phyloP scores from a whole-genome alignment of 202 grass and related monocot genomes.

The Panicum hallii region DNA sequence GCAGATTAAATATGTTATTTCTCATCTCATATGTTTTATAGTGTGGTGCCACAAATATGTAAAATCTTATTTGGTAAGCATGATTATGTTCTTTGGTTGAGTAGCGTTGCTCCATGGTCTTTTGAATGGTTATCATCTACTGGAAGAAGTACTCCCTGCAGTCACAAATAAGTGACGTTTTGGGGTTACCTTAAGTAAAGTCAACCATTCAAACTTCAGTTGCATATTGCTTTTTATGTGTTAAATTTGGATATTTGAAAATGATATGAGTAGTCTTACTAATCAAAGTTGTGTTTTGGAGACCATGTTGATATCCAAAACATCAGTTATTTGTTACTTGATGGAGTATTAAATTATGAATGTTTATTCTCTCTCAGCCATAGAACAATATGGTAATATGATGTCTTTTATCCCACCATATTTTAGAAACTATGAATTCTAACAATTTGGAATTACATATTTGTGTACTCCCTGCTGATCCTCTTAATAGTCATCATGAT shows the following conservation, averaged over 20 bases:
- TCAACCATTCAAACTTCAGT: no score
- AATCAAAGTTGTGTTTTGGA: not conserved
- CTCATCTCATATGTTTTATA: not conserved
- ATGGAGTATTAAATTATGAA: not conserved
- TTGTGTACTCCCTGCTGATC: not conserved
- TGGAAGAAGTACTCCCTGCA: not conserved
- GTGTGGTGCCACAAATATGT: not conserved
- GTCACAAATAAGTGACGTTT: no score
- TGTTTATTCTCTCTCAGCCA: no score
- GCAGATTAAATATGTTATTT: not conserved
- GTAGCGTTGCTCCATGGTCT: not conserved
- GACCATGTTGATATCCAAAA: not conserved
- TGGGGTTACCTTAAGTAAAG: no score
- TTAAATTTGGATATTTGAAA: not conserved
- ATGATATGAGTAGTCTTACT: not conserved
- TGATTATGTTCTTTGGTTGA: not conserved
- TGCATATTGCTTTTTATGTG: not conserved
- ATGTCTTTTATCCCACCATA: not conserved
- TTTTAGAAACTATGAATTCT: not conserved
- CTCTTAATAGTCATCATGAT: not conserved
- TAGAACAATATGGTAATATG: no score
- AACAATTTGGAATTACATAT: not conserved
- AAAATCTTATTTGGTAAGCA: conserved; percentile 4
- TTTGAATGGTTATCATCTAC: not conserved
- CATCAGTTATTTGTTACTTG: not conserved